Conservation (phyloP, 192 early-diverging fungal species). For the Spinellus fusiger region DNA sequence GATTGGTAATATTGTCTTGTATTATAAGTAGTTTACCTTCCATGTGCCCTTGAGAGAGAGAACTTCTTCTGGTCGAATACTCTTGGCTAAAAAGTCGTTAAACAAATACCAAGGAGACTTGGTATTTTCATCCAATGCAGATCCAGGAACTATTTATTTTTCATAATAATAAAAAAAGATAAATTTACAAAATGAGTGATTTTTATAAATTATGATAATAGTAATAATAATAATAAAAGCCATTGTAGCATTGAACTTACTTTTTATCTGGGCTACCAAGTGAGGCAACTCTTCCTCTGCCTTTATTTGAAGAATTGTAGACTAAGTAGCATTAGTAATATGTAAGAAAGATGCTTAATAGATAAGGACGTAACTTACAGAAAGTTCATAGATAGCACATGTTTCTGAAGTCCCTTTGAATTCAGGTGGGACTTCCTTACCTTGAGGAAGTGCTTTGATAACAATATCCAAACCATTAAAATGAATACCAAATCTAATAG, state of each 20-base stretch:
- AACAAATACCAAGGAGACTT: conserved; percentile 78
- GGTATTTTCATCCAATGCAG: conserved; percentile 21
- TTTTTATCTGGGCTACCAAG: conserved; percentile 62
- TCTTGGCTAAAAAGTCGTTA: conserved; percentile 93
- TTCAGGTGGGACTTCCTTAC: conserved; percentile 20
- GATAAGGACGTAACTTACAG: conserved; percentile 28
- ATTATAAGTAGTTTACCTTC: conserved; percentile 33
- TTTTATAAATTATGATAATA: not conserved
- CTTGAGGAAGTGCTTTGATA: conserved; percentile 25
- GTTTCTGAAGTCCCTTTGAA: conserved; percentile 16
- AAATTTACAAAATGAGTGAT: not conserved
- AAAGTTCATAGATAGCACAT: conserved; percentile 59
- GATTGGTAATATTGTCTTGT: not conserved
- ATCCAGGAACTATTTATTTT: conserved; percentile 27
- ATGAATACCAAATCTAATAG: conserved; percentile 19
- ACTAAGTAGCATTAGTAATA: conserved; percentile 15
- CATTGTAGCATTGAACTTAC: conserved; percentile 32
- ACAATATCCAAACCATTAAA: conserved; percentile 25
- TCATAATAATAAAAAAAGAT: not conserved
- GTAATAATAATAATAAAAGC: too few relatives aligned
- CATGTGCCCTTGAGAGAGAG: conserved; percentile 48
- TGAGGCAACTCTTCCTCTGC: conserved; percentile 57
- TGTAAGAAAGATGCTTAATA: not conserved
- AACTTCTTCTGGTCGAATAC: conserved; percentile 59
- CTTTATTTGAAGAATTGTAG: conserved; percentile 49